Evolutionary conservation across 2,329 filamentous ascomycete species (phyloP).

Genomic region (Alternaria consortialis): DNA sequence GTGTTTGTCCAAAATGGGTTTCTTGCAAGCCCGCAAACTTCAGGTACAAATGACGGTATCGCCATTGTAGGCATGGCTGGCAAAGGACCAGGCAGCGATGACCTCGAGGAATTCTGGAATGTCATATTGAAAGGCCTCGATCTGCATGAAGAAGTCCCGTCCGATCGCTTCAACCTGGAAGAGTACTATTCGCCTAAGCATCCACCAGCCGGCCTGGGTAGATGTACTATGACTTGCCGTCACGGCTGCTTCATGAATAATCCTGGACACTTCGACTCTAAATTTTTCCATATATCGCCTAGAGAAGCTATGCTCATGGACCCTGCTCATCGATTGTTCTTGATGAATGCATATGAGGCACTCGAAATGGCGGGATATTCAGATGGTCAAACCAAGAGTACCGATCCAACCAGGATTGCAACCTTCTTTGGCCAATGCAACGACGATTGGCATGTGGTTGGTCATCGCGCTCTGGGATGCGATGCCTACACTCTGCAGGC

Average conservation of each 20-base stretch:
- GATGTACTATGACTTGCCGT: too few species aligned
- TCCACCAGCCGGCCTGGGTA: too few species aligned
- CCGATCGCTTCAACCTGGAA: neutral
- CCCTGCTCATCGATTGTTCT: constrained; percentile 29
- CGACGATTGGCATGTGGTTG: constrained; percentile 35
- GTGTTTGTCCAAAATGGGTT: too few species aligned
- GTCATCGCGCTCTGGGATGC: neutral
- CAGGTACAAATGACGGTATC: neutral
- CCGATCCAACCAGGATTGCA: constrained; percentile 38
- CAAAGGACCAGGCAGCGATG: neutral
- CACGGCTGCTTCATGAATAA: neutral
- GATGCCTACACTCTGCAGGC: neutral
- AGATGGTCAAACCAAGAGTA: constrained; percentile 34
- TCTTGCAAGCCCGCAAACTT: too few species aligned
- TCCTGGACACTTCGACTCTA: neutral
- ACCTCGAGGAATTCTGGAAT: neutral
- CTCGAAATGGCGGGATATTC: constrained; percentile 37
- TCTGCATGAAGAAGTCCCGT: neutral
- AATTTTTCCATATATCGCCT: neutral
- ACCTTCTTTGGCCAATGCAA: constrained; percentile 43
- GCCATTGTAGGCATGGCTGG: neutral
- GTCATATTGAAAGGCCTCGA: neutral
- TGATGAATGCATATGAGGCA: constrained; percentile 38
- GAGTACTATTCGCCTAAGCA: too few species aligned
- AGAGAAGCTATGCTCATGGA: constrained; percentile 47